Evolutionary conservation across 805 yeast species (phyloP).

Genomic region (Wickerhamomyces subpelliculosus): DNA sequence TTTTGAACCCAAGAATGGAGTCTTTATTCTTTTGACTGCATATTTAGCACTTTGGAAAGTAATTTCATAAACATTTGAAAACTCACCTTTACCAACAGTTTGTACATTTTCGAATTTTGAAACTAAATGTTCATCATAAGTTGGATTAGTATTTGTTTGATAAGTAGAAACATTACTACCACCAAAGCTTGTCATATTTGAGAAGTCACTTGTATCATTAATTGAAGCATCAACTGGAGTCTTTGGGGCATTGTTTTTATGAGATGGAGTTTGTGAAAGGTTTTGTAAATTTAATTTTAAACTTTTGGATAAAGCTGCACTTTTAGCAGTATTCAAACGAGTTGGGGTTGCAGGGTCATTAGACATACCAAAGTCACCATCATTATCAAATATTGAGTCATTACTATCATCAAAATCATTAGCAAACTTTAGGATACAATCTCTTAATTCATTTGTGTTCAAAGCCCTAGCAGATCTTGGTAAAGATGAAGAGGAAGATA

Average conservation of each 20-base stretch:
- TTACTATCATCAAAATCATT: constrained; percentile 34
- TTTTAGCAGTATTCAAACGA: constrained; percentile 20
- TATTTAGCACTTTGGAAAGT: constrained; percentile 56
- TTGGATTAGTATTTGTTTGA: constrained; percentile 16
- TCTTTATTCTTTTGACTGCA: constrained; percentile 85
- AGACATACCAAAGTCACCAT: constrained; percentile 7
- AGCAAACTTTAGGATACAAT: constrained; percentile 31
- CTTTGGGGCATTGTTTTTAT: constrained; percentile 22
- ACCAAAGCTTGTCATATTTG: constrained; percentile 17
- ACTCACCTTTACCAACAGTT: constrained; percentile 79
- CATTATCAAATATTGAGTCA: constrained; percentile 21
- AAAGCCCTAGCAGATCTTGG: constrained; percentile 23
- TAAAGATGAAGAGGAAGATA: constrained; percentile 6
- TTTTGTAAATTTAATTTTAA: constrained; percentile 8
- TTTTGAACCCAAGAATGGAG: constrained; percentile 48
- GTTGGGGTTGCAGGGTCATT: constrained; percentile 41
- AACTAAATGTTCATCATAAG: constrained; percentile 35
- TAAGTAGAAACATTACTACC: constrained; percentile 11
- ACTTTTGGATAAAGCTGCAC: constrained; percentile 10
- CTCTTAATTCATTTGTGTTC: constrained; percentile 34
- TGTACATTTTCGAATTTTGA: constrained; percentile 55
- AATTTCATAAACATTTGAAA: constrained; percentile 82
- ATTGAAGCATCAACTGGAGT: constrained; percentile 20
- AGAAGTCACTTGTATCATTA: constrained; percentile 13
- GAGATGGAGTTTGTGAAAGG: constrained; percentile 12